Conservation (phyloP, 306 rosid genomes). For the Medicago ruthenica region DNA sequence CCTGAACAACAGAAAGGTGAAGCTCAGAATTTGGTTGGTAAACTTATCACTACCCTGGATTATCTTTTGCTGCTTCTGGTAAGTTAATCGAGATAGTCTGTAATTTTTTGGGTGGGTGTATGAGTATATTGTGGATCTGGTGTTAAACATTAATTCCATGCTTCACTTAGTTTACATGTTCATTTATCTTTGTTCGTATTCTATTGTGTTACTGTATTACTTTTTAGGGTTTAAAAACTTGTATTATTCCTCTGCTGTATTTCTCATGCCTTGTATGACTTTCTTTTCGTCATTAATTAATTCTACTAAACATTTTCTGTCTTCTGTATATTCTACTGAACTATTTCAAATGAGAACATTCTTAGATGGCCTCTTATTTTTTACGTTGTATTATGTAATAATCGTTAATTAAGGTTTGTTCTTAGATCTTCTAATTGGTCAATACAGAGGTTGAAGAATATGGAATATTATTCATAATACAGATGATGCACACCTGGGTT, state of each 20-base stretch:
- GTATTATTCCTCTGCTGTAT: background rate
- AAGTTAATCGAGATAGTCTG: background rate
- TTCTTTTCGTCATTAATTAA: too few species aligned
- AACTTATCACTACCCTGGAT: background rate
- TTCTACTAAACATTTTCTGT: too few species aligned
- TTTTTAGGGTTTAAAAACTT: constrained; percentile 9
- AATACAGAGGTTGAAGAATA: too few species aligned
- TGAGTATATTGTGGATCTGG: background rate
- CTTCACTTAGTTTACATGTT: background rate
- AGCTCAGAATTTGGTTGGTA: background rate
- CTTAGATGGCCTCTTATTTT: too few species aligned
- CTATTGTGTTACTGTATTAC: background rate
- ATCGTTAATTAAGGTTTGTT: too few species aligned
- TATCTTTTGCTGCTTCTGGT: constrained; percentile 1
- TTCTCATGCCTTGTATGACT: background rate
- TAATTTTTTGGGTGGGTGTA: background rate
- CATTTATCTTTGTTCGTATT: background rate
- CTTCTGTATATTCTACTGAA: too few species aligned
- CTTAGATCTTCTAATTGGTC: too few species aligned
- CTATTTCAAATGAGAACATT: too few species aligned
- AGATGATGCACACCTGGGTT: too few species aligned
- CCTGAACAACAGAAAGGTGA: background rate
- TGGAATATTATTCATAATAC: too few species aligned
- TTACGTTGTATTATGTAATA: too few species aligned
- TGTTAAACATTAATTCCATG: background rate